Evolutionary conservation across 257 asterid species (phyloP), one percentile per base, ranked within the genome.

Genomic region (Plectranthus barbatus): DNA sequence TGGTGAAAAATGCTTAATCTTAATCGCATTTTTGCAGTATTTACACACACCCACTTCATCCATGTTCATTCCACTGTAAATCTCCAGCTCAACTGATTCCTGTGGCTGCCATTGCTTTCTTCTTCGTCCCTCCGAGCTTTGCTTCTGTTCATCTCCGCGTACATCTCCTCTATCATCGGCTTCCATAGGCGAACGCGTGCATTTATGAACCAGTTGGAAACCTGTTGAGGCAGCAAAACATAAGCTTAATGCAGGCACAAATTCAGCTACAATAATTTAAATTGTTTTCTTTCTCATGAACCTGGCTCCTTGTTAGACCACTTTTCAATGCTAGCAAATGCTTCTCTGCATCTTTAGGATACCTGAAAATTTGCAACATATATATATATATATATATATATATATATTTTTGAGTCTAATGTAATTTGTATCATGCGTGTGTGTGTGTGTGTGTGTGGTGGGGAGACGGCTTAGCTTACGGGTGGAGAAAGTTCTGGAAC

Each of bases 401-500:
- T n/a, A n/a, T n/a, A n/a, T n/a, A 1, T 31, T 31, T 66, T 55
- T 33, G 58, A 26, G n/a, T n/a, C n/a, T n/a, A n/a, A n/a, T n/a
- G n/a, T n/a, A n/a, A n/a, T n/a, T n/a, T n/a, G n/a, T n/a, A n/a
- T n/a, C n/a, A n/a, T n/a, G n/a, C n/a, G n/a, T 41, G 1, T 7
- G 14, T 40, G 5, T 39, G 11, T 11, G 6, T 24, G 23, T 20
- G 0, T n/a, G 37, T 13, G 3, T 13, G 0, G 36, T 3, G 12
- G 3, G 9, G 36, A 18, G 7, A 10, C 6, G 9, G 11, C 12
- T 0, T 6, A 24, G 12, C 87, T 76, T 71, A 91, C 98, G 98
- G 98, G 68, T 91, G 98, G 52, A 91, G 98, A 68, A 91, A 91
- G 70, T 91, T 91, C 62, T 88, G 95, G 70, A 88, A 91, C 98